phyloP scores from a whole-genome alignment of 805 yeast species.

The Starmerella floris region DNA sequence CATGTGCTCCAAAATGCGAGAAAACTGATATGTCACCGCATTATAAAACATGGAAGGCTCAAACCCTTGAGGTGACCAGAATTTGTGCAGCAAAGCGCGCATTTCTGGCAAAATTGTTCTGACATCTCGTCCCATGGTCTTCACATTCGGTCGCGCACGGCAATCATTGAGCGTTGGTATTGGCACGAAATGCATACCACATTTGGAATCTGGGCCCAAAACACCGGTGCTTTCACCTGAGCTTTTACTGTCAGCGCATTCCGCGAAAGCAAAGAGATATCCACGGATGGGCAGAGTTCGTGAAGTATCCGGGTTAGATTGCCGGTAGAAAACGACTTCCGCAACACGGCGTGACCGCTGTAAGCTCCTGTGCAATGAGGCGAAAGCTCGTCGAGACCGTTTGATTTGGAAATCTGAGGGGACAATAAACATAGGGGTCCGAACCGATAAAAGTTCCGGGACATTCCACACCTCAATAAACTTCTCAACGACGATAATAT shows the following conservation, averaged over 20 bases:
- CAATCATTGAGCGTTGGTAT: not conserved
- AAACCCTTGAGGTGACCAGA: not conserved
- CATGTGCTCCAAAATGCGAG: not conserved
- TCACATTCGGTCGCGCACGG: not conserved
- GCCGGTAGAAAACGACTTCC: not conserved
- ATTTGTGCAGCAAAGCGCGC: not conserved
- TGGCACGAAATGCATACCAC: not conserved
- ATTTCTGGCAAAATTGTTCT: not conserved
- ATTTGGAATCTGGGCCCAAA: too few species aligned
- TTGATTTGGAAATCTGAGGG: slow-evolving; percentile 1
- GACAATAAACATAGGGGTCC: not conserved
- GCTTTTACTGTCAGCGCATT: not conserved
- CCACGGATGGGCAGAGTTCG: slow-evolving; percentile 1
- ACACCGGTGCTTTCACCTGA: not conserved
- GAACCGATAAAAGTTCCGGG: not conserved
- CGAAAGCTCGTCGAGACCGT: slow-evolving; percentile 2
- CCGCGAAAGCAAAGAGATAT: not conserved
- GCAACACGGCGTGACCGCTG: not conserved
- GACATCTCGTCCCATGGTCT: not conserved
- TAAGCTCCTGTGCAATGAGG: slow-evolving; percentile 2
- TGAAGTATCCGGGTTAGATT: not conserved
- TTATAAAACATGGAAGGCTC: slow-evolving; percentile 3
- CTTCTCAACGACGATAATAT: not conserved
- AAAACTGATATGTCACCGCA: not conserved
- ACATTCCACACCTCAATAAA: not conserved